Percentiles rank a stretch among this genome's conserved stretches.
Evolutionary conservation across 768 basidiomycete species (phyloP).

Genomic region (Serendipita vermifera): DNA sequence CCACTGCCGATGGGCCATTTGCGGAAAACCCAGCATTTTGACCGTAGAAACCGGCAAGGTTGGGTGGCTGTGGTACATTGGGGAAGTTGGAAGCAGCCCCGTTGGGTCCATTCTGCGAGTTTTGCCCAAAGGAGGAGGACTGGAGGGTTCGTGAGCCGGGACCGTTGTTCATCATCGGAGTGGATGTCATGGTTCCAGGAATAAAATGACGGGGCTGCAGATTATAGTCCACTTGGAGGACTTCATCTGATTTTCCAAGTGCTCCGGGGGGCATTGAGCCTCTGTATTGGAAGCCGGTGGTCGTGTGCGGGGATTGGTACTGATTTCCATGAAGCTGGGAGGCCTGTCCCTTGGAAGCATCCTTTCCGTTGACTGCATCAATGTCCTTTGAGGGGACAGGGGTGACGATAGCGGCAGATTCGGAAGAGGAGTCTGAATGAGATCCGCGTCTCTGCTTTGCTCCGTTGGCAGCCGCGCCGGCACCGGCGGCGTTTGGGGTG

Average conservation of each 20-base stretch:
- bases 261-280: neutral
- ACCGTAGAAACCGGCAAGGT: neutral
- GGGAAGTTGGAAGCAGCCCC: neutral
- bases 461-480: no score
- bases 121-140: no score
- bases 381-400: slow-evolving; percentile 2
- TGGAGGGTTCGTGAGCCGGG: neutral
- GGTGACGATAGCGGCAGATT: slow-evolving; percentile 1
- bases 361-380: neutral
- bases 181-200: neutral
- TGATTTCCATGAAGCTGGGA: neutral
- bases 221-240: slow-evolving; percentile 41
- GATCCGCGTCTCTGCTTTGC: neutral
- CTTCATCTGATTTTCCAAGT: slow-evolving; percentile 3
- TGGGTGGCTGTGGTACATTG: neutral
- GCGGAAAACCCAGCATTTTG: slow-evolving; percentile 1
- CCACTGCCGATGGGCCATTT: neutral
- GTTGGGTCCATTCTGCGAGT: no score
- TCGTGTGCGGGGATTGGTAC: neutral
- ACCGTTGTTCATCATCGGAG: neutral
- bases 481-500: neutral
- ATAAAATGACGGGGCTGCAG: slow-evolving; percentile 44
- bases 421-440: neutral
- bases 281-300: neutral
- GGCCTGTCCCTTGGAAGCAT: neutral